These are phyloP conservation scores for Pseudogymnoascus verrucosus DNA, from an alignment of 2,329 filamentous ascomycete genomes.

Conservation along the genomic window DNA sequence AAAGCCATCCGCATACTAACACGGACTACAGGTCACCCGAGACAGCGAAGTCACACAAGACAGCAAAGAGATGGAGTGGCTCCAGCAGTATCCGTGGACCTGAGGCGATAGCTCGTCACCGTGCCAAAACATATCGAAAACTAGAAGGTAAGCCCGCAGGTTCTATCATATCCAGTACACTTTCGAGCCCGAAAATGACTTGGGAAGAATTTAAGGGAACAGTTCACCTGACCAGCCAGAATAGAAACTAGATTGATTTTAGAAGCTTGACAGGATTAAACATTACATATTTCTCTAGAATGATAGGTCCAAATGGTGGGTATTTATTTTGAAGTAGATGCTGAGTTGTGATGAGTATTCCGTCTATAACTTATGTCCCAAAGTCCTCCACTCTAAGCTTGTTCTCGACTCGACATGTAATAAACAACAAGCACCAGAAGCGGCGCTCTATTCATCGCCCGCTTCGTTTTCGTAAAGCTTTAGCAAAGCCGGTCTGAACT, in stretches of 20 bases:
- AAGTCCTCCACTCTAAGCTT: not conserved
- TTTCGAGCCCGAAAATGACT: not conserved
- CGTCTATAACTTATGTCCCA: not conserved
- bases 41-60: not conserved
- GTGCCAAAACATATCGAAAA: not conserved
- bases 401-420: not conserved
- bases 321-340: not conserved
- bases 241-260: not conserved
- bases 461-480: conserved; percentile 42
- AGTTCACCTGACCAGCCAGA: not conserved
- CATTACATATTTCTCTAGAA: not conserved
- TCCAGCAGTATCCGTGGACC: not conserved
- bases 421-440: not conserved
- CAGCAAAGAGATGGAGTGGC: not conserved
- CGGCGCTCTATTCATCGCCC: conserved; percentile 8
- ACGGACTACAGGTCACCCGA: not conserved
- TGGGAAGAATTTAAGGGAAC: not conserved
- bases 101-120: not conserved
- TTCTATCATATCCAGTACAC: not conserved
- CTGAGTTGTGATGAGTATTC: not conserved
- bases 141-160: not conserved
- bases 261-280: not conserved
- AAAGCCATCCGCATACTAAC: not conserved
- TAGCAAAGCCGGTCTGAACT: conserved; percentile 52
- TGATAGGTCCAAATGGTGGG: not conserved